These are phyloP conservation scores for Penicillium nordicum DNA, from an alignment of 2,329 filamentous ascomycete genomes.

Conservation along the genomic window DNA sequence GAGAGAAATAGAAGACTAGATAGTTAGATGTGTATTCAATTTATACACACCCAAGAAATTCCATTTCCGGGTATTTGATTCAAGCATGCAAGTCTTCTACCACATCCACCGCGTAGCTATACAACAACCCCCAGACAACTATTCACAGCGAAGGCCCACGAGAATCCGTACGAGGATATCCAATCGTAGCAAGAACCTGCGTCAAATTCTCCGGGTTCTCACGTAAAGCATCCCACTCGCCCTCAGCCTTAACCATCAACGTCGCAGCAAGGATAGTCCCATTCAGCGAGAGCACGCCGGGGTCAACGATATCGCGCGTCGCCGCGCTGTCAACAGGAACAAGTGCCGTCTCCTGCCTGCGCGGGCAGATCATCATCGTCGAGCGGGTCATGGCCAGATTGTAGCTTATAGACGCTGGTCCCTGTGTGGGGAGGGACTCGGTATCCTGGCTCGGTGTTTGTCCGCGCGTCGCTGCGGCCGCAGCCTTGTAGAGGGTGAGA, in stretches of 20 bases:
- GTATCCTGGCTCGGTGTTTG: constrained; percentile 10
- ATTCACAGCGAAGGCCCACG: constrained; percentile 1
- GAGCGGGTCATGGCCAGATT: constrained; percentile 56
- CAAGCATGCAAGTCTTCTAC: neutral
- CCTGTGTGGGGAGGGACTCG: constrained; percentile 25
- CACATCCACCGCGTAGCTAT: neutral
- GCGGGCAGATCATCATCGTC: constrained; percentile 54
- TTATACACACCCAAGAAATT: neutral
- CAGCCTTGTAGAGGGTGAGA: constrained; percentile 41
- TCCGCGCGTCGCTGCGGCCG: constrained; percentile 29
- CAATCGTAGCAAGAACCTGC: constrained; percentile 43
- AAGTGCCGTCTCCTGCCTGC: constrained; percentile 45
- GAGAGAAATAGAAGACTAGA: neutral
- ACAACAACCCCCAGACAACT: neutral
- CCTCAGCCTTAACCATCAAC: constrained; percentile 56
- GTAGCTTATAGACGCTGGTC: constrained; percentile 52
- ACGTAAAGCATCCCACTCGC: constrained; percentile 52
- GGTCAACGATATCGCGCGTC: constrained; percentile 28
- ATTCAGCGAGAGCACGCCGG: constrained; percentile 51
- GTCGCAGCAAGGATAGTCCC: constrained; percentile 57
- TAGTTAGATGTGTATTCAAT: neutral
- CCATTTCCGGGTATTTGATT: neutral
- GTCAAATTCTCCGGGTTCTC: constrained; percentile 42
- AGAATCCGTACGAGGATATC: constrained; percentile 33
- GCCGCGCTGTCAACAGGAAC: constrained; percentile 39